A percentile compares a stretch with the other conserved stretches of the same genome.
Conservation (phyloP, 2,329 filamentous ascomycete genomes). For the Diaporthe longicolla region DNA sequence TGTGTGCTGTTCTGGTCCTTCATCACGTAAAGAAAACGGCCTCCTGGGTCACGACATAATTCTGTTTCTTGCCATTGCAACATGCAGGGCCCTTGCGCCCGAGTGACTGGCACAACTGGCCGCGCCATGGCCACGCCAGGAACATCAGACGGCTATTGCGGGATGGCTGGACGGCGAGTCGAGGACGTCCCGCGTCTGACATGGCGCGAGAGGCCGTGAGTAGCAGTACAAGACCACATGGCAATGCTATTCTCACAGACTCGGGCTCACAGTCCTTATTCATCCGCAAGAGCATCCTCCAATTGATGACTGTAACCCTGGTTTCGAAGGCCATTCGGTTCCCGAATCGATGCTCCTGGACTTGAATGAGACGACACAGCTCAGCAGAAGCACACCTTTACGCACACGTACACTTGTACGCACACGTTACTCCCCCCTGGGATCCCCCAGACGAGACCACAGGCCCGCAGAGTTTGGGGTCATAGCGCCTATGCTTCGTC, state of each 20-base stretch:
- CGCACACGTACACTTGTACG: not conserved
- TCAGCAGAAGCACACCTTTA: not conserved
- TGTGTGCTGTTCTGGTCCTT: constrained; percentile 36
- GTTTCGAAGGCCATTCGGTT: not conserved
- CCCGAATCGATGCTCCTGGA: not conserved
- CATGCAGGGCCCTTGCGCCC: not conserved
- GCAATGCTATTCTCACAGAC: not conserved
- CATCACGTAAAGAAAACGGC: constrained; percentile 35
- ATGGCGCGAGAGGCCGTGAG: not conserved
- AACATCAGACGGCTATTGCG: not conserved
- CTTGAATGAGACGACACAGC: not conserved
- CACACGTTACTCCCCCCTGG: not conserved
- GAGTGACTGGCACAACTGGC: not conserved
- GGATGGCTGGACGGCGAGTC: not conserved
- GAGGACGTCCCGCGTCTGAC: not conserved
- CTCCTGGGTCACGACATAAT: constrained; percentile 24
- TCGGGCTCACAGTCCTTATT: not conserved
- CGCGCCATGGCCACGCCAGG: not conserved
- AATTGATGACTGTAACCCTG: not conserved
- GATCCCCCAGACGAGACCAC: not conserved
- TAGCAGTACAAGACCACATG: constrained; percentile 13
- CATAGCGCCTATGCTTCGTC: constrained; percentile 20
- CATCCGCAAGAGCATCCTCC: not conserved
- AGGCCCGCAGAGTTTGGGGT: not conserved
- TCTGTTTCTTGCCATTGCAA: constrained; percentile 5